These are phyloP conservation scores for Asterionellopsis glacialis DNA, from an alignment of 108 stramenopile species.

Conservation along the genomic window DNA sequence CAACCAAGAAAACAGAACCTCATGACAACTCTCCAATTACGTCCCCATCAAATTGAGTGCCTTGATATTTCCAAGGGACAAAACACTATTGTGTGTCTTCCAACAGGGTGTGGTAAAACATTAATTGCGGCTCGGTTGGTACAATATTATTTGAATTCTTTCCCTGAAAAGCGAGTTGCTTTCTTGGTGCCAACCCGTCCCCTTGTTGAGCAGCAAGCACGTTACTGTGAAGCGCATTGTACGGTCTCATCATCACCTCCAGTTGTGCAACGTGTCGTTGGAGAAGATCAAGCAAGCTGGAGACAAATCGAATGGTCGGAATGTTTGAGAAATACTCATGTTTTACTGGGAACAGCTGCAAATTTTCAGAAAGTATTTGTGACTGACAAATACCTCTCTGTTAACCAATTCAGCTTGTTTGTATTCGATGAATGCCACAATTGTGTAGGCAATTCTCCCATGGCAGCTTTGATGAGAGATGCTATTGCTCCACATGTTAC, in stretches of 20 bases:
- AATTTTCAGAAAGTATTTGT: slow-evolving; percentile 5
- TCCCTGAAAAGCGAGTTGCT: too few relatives aligned
- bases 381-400: slow-evolving; percentile 1
- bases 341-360: slow-evolving; percentile 1
- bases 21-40: too few relatives aligned
- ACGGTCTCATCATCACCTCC: not conserved
- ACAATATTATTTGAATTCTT: not conserved
- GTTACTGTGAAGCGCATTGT: not conserved
- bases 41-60: too few relatives aligned
- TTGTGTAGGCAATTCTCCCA: slow-evolving; percentile 1
- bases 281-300: slow-evolving; percentile 5
- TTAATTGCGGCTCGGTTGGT: slow-evolving; percentile 4
- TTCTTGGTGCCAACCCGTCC: not conserved
- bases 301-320: not conserved
- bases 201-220: not conserved
- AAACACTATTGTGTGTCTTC: slow-evolving; percentile 6
- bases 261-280: not conserved
- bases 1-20: too few relatives aligned
- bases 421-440: slow-evolving; percentile 10
- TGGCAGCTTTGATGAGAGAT: slow-evolving; percentile 7
- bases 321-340: not conserved
- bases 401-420: not conserved
- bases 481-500: not conserved
- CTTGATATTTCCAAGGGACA: not conserved
- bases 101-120: slow-evolving; percentile 8